These are phyloP conservation scores for Canna indica DNA, from an alignment of 176 grass and related monocot species.

Conservation along the genomic window DNA sequence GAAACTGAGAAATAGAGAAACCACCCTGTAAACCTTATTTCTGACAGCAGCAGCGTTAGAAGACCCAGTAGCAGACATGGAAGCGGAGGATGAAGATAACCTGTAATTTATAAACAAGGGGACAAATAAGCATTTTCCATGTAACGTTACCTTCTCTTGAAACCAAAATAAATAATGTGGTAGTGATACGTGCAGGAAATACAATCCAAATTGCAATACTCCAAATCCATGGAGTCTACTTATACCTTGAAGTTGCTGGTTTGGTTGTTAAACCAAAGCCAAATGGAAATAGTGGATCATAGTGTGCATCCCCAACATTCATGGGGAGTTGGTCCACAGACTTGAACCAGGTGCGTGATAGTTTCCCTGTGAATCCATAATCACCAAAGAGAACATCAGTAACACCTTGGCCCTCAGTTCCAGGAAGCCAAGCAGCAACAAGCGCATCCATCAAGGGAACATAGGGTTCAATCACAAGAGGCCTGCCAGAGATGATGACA, in stretches of 20 bases:
- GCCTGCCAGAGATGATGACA: conserved; percentile 67
- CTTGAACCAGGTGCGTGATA: conserved; percentile 72
- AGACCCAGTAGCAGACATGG: neutral
- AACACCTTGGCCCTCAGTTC: conserved; percentile 74
- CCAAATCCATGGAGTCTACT: neutral
- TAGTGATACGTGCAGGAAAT: neutral
- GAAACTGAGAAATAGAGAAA: neutral
- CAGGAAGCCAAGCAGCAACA: conserved; percentile 91
- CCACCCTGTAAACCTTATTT: neutral
- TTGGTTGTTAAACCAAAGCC: conserved; percentile 65
- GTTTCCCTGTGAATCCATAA: conserved; percentile 71
- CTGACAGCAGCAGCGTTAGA: neutral
- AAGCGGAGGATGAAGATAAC: neutral
- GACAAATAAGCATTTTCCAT: neutral
- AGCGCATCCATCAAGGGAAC: conserved; percentile 68
- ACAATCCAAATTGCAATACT: neutral
- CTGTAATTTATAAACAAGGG: neutral
- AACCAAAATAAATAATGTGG: neutral
- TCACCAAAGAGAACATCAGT: conserved; percentile 81
- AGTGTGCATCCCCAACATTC: conserved; percentile 64
- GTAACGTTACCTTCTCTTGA: neutral
- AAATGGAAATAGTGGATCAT: conserved; percentile 85
- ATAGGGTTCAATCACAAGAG: conserved; percentile 74
- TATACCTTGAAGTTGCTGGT: conserved; percentile 47
- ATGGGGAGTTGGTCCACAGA: conserved; percentile 78